Percentiles rank a stretch among this genome's conserved stretches.
Evolutionary conservation across 306 rosid genomes (phyloP).

Genomic region (Gillenia trifoliata): DNA sequence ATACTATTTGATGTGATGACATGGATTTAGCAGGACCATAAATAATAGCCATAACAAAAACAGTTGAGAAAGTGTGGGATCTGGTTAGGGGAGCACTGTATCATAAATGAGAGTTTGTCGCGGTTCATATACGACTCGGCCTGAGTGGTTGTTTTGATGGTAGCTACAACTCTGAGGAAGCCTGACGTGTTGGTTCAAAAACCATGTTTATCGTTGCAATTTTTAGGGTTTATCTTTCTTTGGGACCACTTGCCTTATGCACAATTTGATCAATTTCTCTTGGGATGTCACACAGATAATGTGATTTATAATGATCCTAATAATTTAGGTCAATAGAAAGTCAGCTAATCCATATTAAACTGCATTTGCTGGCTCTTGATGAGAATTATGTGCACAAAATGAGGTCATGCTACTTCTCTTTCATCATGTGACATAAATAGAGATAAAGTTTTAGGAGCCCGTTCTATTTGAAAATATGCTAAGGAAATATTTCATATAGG

Average conservation of each 20-base stretch:
- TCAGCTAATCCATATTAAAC: not conserved
- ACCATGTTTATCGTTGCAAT: not conserved
- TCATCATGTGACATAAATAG: too few species aligned
- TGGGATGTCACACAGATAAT: not conserved
- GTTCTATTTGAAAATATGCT: too few species aligned
- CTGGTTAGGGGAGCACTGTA: not conserved
- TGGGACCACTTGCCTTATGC: not conserved
- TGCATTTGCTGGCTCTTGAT: not conserved
- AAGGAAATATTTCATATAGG: too few species aligned
- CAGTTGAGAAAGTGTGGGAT: not conserved
- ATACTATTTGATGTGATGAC: not conserved
- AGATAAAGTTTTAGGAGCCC: not conserved
- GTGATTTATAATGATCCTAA: not conserved
- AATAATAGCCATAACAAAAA: not conserved
- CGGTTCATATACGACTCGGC: not conserved
- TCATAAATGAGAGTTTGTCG: not conserved
- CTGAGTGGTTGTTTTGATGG: not conserved
- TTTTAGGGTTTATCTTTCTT: not conserved
- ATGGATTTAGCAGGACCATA: constrained; percentile 13
- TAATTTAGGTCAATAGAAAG: too few species aligned
- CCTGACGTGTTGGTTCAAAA: not conserved
- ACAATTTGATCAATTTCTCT: not conserved
- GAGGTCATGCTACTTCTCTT: too few species aligned
- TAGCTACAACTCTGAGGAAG: not conserved
- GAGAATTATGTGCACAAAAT: not conserved